A percentile compares a stretch with the other conserved stretches of the same genome.
These are phyloP conservation scores for Sugiyamaella castrensis DNA, from an alignment of 1,139 yeast genomes.

Conservation along the genomic window DNA sequence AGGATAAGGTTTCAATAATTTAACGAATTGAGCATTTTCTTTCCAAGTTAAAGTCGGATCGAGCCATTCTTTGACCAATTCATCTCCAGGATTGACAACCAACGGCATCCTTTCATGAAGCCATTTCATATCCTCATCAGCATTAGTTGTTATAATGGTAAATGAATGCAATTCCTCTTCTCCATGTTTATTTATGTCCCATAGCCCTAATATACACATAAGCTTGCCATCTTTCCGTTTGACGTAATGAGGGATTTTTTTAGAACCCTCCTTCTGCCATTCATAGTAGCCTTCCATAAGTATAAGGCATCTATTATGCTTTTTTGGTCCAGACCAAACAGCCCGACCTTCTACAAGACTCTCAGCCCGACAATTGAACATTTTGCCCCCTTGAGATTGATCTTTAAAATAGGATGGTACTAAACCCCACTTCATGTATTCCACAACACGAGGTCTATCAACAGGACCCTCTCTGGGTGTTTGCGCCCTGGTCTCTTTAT, in stretches of 20 bases:
- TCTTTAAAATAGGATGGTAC: constrained; percentile 52
- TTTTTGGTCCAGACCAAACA: constrained; percentile 34
- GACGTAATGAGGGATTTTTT: constrained; percentile 61
- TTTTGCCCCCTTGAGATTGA: constrained; percentile 30
- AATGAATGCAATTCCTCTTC: constrained; percentile 47
- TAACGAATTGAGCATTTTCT: constrained; percentile 32
- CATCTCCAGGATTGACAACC: constrained; percentile 54
- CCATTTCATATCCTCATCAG: constrained; percentile 60
- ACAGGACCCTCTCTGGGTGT: not conserved
- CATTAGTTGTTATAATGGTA: constrained; percentile 72
- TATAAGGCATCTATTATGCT: constrained; percentile 55
- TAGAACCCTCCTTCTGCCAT: constrained; percentile 49
- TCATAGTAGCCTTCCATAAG: constrained; percentile 86
- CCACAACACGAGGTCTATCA: constrained; percentile 20
- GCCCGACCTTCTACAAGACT: constrained; percentile 29
- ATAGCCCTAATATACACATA: constrained; percentile 72
- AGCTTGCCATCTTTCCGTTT: constrained; percentile 51
- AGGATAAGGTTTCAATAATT: constrained; percentile 20
- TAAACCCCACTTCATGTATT: constrained; percentile 59
- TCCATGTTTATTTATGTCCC: constrained; percentile 39
- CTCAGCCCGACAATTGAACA: constrained; percentile 38
- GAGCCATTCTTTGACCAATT: constrained; percentile 62
- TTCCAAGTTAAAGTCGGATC: constrained; percentile 44
- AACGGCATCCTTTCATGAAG: constrained; percentile 78
- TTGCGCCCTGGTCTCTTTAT: constrained; percentile 9